Evolutionary conservation across 2,329 filamentous ascomycete genomes (phyloP).

Genomic region (Blumeriella jaapii): DNA sequence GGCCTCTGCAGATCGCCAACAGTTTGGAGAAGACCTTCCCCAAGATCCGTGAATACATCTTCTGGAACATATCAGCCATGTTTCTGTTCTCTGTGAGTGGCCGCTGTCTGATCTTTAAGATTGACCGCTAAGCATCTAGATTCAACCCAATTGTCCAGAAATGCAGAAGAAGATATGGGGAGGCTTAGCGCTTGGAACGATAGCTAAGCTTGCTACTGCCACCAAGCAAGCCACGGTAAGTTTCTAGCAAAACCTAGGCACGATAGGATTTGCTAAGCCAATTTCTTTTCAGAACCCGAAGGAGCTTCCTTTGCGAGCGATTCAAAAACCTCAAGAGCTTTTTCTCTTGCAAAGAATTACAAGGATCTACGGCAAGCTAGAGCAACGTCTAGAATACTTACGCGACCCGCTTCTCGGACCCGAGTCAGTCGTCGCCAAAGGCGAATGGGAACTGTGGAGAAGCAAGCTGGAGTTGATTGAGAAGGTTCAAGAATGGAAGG

Average conservation of each 20-base stretch:
- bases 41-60: slow-evolving; percentile 24
- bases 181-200: slow-evolving; percentile 20
- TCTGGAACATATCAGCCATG: slow-evolving; percentile 27
- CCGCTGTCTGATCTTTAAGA: not conserved
- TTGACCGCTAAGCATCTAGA: slow-evolving; percentile 15
- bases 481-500: slow-evolving; percentile 20
- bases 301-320: slow-evolving; percentile 21
- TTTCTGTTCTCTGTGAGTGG: slow-evolving; percentile 25
- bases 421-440: slow-evolving; percentile 26
- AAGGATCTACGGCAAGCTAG: slow-evolving; percentile 16
- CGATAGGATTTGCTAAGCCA: slow-evolving; percentile 1
- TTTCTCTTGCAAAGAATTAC: slow-evolving; percentile 24
- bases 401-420: slow-evolving; percentile 24
- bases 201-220: slow-evolving; percentile 24
- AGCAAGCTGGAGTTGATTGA: slow-evolving; percentile 22
- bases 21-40: slow-evolving; percentile 27
- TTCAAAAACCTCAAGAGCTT: slow-evolving; percentile 28
- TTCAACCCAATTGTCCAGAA: slow-evolving; percentile 18
- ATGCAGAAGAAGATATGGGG: slow-evolving; percentile 24
- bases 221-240: slow-evolving; percentile 24
- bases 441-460: slow-evolving; percentile 27
- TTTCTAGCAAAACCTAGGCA: not conserved
- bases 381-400: slow-evolving; percentile 22
- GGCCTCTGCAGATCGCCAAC: slow-evolving; percentile 23
- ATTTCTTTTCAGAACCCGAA: slow-evolving; percentile 16